Base-by-base conservation (phyloP, 2,329 filamentous ascomycete genomes). In the Talaromyces sp. region DNA sequence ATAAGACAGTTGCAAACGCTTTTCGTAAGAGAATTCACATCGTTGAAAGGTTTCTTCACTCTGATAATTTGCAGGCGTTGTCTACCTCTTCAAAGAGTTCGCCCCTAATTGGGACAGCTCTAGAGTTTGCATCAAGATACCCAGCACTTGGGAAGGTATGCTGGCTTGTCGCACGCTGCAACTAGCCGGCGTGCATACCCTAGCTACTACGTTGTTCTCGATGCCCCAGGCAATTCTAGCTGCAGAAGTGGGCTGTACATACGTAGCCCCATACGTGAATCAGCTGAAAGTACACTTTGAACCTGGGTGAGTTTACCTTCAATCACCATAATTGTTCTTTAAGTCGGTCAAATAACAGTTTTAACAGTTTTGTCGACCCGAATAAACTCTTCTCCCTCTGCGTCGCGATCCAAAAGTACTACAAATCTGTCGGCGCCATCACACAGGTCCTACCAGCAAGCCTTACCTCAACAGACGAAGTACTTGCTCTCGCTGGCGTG, bases 221-320 rank as follows among this genome's bases (percentile, higher is more conserved):
- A 80, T 88, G 69, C 80, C 85, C 47, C 87, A 89, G 71, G 87
- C 86, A 0, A 79, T 80, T 1, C 76, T 88, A 1, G 87, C 87
- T 0, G 83, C 81, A 0, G 83, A 87, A 59, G 84, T 82, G 0
- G 80, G 82, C 3, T 89, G 86, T 69, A 82, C 82, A 0, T 89
- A 89, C 69, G 85, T 90, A 50, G 86, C 87, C 0, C 87, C 88
- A 0, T 82, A 89, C 67, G 85, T 90, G 35, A 89, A 89, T 70
- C 86, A 89, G 68, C 76, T 90, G 47, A 84, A 83, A 68, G 87
- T 88, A 5, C 86, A 89, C 69, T 86, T 88, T 64, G 83, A 86
- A 50, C 61, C 69, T 8, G 72, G 70, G 75, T 75, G 43, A 58
- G 69, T 63, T 19, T 3, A 17, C 50, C 17, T 17, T 10, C 17